phyloP scores from a whole-genome alignment of 345 rosid species.

The Ricinus communis region DNA sequence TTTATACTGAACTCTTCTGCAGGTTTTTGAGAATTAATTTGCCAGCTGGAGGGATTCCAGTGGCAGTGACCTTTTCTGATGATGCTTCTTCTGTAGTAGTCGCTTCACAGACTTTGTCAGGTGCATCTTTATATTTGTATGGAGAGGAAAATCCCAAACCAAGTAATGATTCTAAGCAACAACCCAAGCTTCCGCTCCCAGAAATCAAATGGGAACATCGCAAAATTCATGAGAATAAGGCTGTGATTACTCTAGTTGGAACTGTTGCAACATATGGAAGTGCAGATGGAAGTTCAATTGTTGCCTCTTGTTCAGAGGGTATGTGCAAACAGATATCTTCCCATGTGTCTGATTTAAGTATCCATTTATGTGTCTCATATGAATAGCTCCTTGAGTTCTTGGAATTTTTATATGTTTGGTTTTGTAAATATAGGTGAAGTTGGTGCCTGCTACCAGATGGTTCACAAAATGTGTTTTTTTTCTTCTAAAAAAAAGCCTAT shows the following conservation, averaged over 20 bases:
- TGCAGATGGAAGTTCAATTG: slow-evolving; percentile 78
- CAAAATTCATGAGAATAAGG: slow-evolving; percentile 62
- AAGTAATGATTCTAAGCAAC: slow-evolving; percentile 55
- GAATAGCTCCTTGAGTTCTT: too few relatives aligned
- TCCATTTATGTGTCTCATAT: too few relatives aligned
- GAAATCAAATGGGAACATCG: slow-evolving; percentile 84
- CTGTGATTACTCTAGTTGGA: slow-evolving; percentile 65
- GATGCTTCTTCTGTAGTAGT: slow-evolving; percentile 78
- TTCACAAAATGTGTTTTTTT: too few relatives aligned
- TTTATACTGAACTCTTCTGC: slow-evolving; percentile 14
- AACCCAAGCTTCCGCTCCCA: slow-evolving; percentile 76
- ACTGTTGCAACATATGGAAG: slow-evolving; percentile 80
- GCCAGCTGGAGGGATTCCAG: slow-evolving; percentile 87
- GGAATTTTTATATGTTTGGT: too few relatives aligned
- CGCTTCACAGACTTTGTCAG: slow-evolving; percentile 57
- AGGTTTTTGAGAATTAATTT: slow-evolving; percentile 80
- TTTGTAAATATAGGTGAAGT: too few relatives aligned
- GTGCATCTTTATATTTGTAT: slow-evolving; percentile 80
- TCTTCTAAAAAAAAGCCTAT: background rate
- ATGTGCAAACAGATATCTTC: background rate
- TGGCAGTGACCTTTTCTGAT: slow-evolving; percentile 72
- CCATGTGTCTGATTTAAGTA: too few relatives aligned
- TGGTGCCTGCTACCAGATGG: background rate
- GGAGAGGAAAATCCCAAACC: slow-evolving; percentile 73
- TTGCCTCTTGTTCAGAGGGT: slow-evolving; percentile 97